Base-by-base conservation (phyloP, 1,284 basidiomycete species). In the Irpex sp. region DNA sequence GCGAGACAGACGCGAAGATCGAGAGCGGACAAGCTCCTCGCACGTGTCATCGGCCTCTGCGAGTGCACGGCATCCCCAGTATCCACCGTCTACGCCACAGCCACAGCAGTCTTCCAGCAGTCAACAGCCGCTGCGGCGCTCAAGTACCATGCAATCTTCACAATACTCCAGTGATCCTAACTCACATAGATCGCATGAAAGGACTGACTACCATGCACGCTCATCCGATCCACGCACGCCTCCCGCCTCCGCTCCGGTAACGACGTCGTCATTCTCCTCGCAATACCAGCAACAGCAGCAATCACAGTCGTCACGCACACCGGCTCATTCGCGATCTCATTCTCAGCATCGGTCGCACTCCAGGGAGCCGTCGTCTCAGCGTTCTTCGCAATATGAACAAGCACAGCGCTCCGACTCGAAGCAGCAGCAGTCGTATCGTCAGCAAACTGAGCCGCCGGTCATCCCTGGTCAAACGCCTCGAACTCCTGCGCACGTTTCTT, bases 181-280 rank as follows among this genome's bases (percentile, higher is more conserved):
- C 61, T 59, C 51, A 49, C 21, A 19, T 46, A 51, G 8, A 54
- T 55, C 21, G 64, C 65, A 4, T 54, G 65, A 36, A 33, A 37
- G 13, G 55, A 49, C 49, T 8, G 49, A 13, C 11, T 9, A 26
- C 17, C 11, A 17, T 51, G 26, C 56, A 46, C 26, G 46, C 19
- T 26, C 56, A 47, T 15, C 33, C 53, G 15, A 51, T 51, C 49
- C 43, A 2, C 21, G 19, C 5, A 54, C 49, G 9, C 61, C 57
- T 43, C 66, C 67, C 15, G 54, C 65, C 11, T 66, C 68, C 1
- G 65, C 67, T 4, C 65, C 68, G 0, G 60, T 43, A 15, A 43
- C 39, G 15, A 43, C 68, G 4, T 31, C 65, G 4, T 67, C 69
- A 7, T 63, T 65, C 11, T 71, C 67, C 39, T 69, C 69, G 8